A percentile compares a stretch with the other conserved stretches of the same genome.
Evolutionary conservation across 225 moss, liverwort and hornwort species (phyloP).

Genomic region (Straminergon stramineum): DNA sequence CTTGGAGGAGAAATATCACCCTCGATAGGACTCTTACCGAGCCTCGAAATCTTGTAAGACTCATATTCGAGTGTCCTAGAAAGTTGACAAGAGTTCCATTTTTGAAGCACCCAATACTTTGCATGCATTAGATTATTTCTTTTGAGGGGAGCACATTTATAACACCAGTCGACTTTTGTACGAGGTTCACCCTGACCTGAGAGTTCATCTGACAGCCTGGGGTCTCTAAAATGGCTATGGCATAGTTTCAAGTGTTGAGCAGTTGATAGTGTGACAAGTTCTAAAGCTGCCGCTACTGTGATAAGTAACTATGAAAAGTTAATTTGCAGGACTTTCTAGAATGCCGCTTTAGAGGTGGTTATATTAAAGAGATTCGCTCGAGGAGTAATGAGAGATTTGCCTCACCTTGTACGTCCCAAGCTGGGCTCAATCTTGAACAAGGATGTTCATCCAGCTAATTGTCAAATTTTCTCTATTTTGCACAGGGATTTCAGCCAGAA

Average conservation of each 20-base stretch:
- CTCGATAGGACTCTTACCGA: conserved; percentile 33
- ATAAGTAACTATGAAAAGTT: not conserved
- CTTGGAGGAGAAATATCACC: conserved; percentile 50
- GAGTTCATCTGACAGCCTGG: not conserved
- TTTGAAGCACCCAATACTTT: not conserved
- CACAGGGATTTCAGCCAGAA: conserved; percentile 46
- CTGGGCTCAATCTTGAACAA: not conserved
- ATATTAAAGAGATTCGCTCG: not conserved
- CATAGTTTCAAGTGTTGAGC: not conserved
- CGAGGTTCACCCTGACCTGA: not conserved
- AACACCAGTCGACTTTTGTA: not conserved
- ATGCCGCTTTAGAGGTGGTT: not conserved
- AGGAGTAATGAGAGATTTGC: not conserved
- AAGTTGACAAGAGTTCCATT: not conserved
- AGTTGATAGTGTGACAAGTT: not conserved
- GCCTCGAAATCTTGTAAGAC: conserved; percentile 31
- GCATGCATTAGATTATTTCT: not conserved
- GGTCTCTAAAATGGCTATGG: not conserved
- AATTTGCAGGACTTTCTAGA: not conserved
- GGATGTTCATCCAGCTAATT: not conserved
- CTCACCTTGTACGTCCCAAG: not conserved
- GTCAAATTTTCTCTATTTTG: not conserved
- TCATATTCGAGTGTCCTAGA: not conserved
- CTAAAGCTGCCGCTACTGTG: too few relatives aligned
- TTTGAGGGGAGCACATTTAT: not conserved